Percentiles rank a stretch among this genome's conserved stretches.
Conservation (phyloP, 1,284 basidiomycete species). For the Mycosarcoma maydis region DNA sequence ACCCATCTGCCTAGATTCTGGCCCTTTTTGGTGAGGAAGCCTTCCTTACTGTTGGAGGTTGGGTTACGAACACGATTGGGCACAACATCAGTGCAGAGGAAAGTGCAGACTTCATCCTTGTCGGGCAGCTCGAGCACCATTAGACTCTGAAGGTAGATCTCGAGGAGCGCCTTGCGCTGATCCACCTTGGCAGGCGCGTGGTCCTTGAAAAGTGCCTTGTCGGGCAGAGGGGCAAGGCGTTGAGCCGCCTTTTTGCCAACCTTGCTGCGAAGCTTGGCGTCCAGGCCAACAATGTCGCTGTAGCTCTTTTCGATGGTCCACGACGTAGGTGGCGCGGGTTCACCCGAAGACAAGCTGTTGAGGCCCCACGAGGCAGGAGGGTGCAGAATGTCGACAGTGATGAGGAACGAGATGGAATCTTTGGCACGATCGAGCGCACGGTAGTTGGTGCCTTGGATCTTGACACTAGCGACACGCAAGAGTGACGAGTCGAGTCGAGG, state of each 20-base stretch:
- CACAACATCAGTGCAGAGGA: conserved; percentile 88
- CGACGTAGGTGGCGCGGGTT: conserved; percentile 73
- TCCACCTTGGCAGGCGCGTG: conserved; percentile 96
- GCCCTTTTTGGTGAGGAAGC: conserved; percentile 93
- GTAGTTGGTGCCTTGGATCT: conserved; percentile 74
- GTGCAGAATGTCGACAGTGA: conserved; percentile 68
- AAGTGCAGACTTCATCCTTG: conserved; percentile 88
- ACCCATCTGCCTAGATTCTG: conserved; percentile 86
- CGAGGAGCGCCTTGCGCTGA: conserved; percentile 77
- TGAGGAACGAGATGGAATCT: conserved; percentile 83
- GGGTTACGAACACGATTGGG: conserved; percentile 70
- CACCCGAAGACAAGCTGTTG: conserved; percentile 41
- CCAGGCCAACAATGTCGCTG: conserved; percentile 85
- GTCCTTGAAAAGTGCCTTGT: conserved; percentile 93
- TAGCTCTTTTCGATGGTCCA: conserved; percentile 96
- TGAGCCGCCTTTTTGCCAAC: conserved; percentile 77
- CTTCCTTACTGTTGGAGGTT: conserved; percentile 81
- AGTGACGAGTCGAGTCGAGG: conserved; percentile 58
- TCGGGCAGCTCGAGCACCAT: conserved; percentile 80
- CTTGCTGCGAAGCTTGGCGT: conserved; percentile 73
- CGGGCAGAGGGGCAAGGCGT: conserved; percentile 79
- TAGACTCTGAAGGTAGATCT: conserved; percentile 86
- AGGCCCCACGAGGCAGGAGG: conserved; percentile 68
- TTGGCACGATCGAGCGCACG: conserved; percentile 84
- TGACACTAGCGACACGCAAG: conserved; percentile 52